These are phyloP conservation scores for Gyromitra esculenta DNA, from an alignment of 2,329 filamentous ascomycete species.

Conservation along the genomic window DNA sequence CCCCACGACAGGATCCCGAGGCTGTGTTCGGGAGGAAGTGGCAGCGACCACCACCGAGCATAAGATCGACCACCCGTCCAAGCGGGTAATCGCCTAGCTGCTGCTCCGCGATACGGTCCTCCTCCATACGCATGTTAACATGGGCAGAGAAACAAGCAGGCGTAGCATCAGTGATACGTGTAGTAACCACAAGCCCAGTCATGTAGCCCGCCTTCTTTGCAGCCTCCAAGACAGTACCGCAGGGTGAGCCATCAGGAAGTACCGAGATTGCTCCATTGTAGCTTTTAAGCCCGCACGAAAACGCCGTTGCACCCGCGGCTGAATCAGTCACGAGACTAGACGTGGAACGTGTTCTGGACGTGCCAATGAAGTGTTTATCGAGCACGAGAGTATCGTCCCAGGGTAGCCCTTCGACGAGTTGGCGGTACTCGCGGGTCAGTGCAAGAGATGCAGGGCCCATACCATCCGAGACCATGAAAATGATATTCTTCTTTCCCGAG, in stretches of 20 bases:
- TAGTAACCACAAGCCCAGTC: conserved; percentile 94
- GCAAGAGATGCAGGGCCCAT: conserved; percentile 95
- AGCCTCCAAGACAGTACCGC: conserved; percentile 91
- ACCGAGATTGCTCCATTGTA: conserved; percentile 97
- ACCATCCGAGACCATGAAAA: conserved; percentile 99
- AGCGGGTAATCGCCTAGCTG: conserved; percentile 88
- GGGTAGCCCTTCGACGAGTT: conserved; percentile 77
- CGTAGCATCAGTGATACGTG: conserved; percentile 92
- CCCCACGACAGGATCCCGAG: conserved; percentile 80
- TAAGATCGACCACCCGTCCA: conserved; percentile 86
- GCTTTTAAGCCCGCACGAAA: conserved; percentile 90
- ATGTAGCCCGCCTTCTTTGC: conserved; percentile 90
- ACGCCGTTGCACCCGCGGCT: conserved; percentile 95
- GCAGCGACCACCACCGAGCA: conserved; percentile 91
- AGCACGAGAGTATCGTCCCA: conserved; percentile 79
- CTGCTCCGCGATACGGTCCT: conserved; percentile 91
- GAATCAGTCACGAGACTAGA: conserved; percentile 92
- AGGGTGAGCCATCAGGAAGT: conserved; percentile 83
- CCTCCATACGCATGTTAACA: conserved; percentile 79
- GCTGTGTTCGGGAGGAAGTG: conserved; percentile 89
- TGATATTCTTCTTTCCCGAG: conserved; percentile 83
- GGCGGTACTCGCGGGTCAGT: conserved; percentile 85
- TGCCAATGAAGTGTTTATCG: conserved; percentile 89
- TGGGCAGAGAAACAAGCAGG: conserved; percentile 95
- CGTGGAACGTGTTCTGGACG: conserved; percentile 83